These are phyloP conservation scores for Scheffersomyces ergatensis DNA, from an alignment of 805 yeast genomes.

Conservation along the genomic window DNA sequence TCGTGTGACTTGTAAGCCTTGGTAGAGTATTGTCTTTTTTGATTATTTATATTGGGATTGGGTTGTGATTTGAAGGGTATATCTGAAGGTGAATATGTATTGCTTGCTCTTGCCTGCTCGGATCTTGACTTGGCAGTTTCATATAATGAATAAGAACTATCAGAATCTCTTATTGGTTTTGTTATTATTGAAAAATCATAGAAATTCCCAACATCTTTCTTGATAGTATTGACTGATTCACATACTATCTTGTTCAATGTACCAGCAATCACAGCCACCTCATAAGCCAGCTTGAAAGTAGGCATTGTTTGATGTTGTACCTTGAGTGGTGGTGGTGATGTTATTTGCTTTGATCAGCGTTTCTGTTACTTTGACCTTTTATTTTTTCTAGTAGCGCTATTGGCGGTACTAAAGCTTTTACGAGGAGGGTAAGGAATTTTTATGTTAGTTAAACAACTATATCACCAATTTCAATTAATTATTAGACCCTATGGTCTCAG, in stretches of 20 bases:
- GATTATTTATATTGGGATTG: neutral
- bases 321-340: no score
- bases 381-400: no score
- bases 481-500: no score
- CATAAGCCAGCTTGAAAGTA: neutral
- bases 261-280: neutral
- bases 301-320: no score
- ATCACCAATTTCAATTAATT: no score
- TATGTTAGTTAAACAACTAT: no score
- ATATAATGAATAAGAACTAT: slow-evolving; percentile 4
- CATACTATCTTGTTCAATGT: neutral
- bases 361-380: no score
- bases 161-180: neutral
- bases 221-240: neutral
- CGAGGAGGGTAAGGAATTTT: no score
- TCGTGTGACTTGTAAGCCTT: slow-evolving; percentile 5
- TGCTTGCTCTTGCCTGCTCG: slow-evolving; percentile 2
- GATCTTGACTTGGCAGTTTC: slow-evolving; percentile 8
- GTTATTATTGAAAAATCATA: neutral
- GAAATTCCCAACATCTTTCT: neutral
- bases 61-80: neutral
- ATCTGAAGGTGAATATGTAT: neutral
- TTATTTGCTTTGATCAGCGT: no score
- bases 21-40: slow-evolving; percentile 8
- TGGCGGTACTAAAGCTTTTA: no score